Evolutionary conservation across 768 basidiomycete species (phyloP).

Genomic region (Cystobasidium onofrii): DNA sequence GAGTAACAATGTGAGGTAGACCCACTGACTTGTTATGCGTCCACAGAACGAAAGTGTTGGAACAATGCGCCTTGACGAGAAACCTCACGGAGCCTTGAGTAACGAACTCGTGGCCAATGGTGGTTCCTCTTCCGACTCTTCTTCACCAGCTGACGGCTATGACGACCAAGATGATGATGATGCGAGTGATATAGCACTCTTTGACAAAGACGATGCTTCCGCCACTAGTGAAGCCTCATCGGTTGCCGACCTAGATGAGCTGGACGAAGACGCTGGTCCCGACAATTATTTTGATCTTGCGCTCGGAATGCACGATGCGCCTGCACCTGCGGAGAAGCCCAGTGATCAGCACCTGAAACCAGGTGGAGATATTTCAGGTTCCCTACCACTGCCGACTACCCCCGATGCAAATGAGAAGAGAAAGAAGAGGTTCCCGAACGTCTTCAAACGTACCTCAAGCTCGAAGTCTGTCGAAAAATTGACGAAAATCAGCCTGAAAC

Average conservation of each 20-base stretch:
- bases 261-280: not conserved
- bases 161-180: constrained; percentile 46
- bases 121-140: constrained; percentile 48
- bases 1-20: not conserved
- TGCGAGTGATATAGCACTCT: constrained; percentile 23
- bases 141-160: constrained; percentile 49
- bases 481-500: constrained; percentile 37
- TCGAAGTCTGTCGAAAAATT: constrained; percentile 13
- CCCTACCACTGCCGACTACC: constrained; percentile 6
- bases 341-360: not conserved
- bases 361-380: not conserved
- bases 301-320: not conserved
- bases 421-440: constrained; percentile 23
- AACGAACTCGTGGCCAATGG: constrained; percentile 59
- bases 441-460: constrained; percentile 9
- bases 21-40: not conserved
- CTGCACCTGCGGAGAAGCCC: not conserved
- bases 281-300: constrained; percentile 30
- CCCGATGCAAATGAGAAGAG: constrained; percentile 10
- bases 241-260: constrained; percentile 33
- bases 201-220: constrained; percentile 32
- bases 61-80: constrained; percentile 61
- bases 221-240: constrained; percentile 19
- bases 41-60: constrained; percentile 74
- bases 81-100: constrained; percentile 36